These are phyloP conservation scores for Taphrina wiesneri DNA, from an alignment of 1,139 yeast genomes.

Conservation along the genomic window DNA sequence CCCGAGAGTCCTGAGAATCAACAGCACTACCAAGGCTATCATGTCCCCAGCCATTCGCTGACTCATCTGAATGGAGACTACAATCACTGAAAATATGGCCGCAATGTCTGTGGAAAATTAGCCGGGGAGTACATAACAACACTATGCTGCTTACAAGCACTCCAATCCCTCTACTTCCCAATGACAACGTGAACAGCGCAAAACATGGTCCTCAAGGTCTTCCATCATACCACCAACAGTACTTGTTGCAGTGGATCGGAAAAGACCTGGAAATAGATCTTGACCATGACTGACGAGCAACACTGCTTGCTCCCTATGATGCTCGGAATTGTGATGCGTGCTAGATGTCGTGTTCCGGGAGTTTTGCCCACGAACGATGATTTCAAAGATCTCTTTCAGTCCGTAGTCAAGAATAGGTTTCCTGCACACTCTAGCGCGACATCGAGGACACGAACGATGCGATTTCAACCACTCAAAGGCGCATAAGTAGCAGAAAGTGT, in stretches of 20 bases:
- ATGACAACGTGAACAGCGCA: constrained; percentile 31
- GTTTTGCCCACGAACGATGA: background rate
- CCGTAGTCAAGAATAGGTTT: constrained; percentile 15
- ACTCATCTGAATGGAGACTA: background rate
- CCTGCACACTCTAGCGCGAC: constrained; percentile 22
- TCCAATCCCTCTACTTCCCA: constrained; percentile 32
- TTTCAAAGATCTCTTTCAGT: constrained; percentile 27
- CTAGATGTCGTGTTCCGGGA: background rate
- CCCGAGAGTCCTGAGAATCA: constrained; percentile 7
- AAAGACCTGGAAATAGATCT: constrained; percentile 27
- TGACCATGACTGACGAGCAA: constrained; percentile 1
- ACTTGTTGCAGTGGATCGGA: background rate
- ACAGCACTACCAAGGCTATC: background rate
- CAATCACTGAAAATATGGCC: constrained; percentile 8
- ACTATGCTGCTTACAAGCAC: background rate
- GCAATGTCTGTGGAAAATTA: constrained; percentile 5
- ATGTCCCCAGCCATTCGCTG: background rate
- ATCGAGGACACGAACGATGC: constrained; percentile 33
- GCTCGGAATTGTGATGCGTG: background rate
- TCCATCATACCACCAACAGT: background rate
- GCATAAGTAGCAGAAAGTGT: constrained; percentile 33
- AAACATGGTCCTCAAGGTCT: constrained; percentile 31
- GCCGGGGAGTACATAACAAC: background rate
- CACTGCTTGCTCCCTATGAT: constrained; percentile 12
- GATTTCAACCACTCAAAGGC: constrained; percentile 30